Conservation (phyloP, 306 rosid species). For the Cucurbita maxima region DNA sequence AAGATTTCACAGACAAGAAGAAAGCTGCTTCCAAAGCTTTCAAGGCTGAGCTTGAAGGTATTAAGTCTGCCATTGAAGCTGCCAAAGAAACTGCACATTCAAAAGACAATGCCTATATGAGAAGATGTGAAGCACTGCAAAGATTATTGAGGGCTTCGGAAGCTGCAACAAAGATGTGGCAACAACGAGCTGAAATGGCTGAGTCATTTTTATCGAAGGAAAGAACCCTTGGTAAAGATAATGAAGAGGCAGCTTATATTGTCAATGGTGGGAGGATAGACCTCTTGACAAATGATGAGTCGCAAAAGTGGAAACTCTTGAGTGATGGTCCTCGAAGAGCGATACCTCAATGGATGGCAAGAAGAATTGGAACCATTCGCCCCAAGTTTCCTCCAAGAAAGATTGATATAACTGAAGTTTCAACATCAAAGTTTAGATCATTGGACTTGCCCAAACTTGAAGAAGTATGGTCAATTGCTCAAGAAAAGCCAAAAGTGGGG, state of each 20-base stretch:
- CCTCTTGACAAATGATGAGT: constrained; percentile 44
- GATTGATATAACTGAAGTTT: constrained; percentile 38
- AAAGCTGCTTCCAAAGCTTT: constrained; percentile 43
- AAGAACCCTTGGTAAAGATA: constrained; percentile 25
- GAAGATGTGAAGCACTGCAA: constrained; percentile 58
- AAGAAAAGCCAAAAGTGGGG: constrained; percentile 56
- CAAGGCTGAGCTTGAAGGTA: constrained; percentile 45
- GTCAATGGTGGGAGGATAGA: constrained; percentile 69
- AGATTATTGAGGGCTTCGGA: constrained; percentile 54
- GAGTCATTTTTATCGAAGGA: constrained; percentile 47
- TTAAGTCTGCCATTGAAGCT: constrained; percentile 51
- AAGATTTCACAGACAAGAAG: constrained; percentile 35
- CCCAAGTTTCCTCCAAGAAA: constrained; percentile 65
- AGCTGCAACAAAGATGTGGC: constrained; percentile 44
- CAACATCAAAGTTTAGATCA: constrained; percentile 42
- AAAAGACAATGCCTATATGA: constrained; percentile 47
- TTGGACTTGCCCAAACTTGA: constrained; percentile 54
- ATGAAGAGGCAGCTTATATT: constrained; percentile 31
- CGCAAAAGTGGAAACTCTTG: constrained; percentile 62
- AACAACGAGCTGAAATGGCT: constrained; percentile 46
- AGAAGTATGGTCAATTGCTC: constrained; percentile 71
- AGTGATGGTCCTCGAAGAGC: constrained; percentile 69
- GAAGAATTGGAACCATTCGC: constrained; percentile 47
- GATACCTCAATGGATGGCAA: constrained; percentile 78
- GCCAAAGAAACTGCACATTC: constrained; percentile 33